Percentiles rank a stretch among this genome's conserved stretches.
Conservation (phyloP, 306 rosid species). For the Prunus armeniaca region DNA sequence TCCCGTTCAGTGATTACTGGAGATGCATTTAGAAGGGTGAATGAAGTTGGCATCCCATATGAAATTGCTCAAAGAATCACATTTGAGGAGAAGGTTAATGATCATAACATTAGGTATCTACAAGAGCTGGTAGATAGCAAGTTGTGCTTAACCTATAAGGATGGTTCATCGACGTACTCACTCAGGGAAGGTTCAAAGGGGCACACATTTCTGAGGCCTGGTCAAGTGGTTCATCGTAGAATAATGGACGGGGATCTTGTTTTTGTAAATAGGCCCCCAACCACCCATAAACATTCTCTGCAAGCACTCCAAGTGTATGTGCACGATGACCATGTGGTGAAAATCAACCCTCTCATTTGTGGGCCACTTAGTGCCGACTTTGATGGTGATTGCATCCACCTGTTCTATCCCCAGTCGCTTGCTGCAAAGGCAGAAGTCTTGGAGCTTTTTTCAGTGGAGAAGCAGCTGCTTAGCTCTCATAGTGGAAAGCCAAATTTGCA, state of each 20-base stretch:
- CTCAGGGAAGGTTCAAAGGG: slow-evolving; percentile 93
- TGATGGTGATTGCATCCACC: slow-evolving; percentile 90
- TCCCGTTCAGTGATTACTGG: slow-evolving; percentile 96
- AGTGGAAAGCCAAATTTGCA: slow-evolving; percentile 84
- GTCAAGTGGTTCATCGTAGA: slow-evolving; percentile 83
- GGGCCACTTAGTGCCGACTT: slow-evolving; percentile 94
- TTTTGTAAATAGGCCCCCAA: slow-evolving; percentile 89
- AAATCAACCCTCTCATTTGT: slow-evolving; percentile 92
- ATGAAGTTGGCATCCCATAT: slow-evolving; percentile 80
- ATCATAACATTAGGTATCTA: slow-evolving; percentile 56
- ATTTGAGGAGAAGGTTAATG: slow-evolving; percentile 81
- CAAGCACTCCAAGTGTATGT: slow-evolving; percentile 87
- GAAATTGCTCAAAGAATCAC: slow-evolving; percentile 85
- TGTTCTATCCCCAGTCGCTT: slow-evolving; percentile 90
- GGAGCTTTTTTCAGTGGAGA: slow-evolving; percentile 85
- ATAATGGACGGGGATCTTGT: slow-evolving; percentile 96
- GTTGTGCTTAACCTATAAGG: slow-evolving; percentile 68
- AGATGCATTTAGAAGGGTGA: slow-evolving; percentile 73
- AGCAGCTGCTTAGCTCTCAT: slow-evolving; percentile 91
- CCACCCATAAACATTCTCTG: slow-evolving; percentile 88
- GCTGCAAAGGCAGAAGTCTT: slow-evolving; percentile 92
- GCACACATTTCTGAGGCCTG: slow-evolving; percentile 63
- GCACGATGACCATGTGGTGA: slow-evolving; percentile 84
- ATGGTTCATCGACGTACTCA: slow-evolving; percentile 75
- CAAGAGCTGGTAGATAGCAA: slow-evolving; percentile 81